Evolutionary conservation across 2,329 filamentous ascomycete genomes (phyloP).

Genomic region (Fusarium piperis): DNA sequence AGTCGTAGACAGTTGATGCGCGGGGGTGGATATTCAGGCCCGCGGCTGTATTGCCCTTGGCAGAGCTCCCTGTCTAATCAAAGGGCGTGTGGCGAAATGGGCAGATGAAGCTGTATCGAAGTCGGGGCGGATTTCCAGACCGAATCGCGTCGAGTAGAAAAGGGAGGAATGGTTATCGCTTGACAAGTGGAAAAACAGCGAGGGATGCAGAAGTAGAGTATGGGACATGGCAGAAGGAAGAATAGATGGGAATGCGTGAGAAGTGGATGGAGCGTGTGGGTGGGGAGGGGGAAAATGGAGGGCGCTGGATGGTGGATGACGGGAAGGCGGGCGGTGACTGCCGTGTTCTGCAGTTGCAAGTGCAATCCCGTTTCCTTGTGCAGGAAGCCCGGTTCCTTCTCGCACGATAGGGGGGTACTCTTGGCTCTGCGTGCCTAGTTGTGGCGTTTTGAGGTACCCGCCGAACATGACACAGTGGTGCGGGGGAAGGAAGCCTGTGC

Average conservation of each 20-base stretch:
- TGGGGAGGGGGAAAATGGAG: conserved; percentile 14
- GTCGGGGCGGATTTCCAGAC: background rate
- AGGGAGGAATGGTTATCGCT: conserved; percentile 9
- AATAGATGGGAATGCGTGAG: conserved; percentile 36
- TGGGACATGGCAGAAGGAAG: conserved; percentile 29
- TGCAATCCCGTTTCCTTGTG: conserved; percentile 10
- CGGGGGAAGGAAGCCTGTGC: conserved; percentile 8
- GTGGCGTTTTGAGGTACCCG: conserved; percentile 7
- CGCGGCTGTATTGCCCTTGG: conserved; percentile 24
- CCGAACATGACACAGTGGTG: conserved; percentile 8
- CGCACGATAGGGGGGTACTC: conserved; percentile 5
- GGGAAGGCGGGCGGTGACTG: conserved; percentile 11
- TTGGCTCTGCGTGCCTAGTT: background rate
- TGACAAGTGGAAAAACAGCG: conserved; percentile 10
- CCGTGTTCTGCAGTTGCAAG: conserved; percentile 19
- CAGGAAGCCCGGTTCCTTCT: background rate
- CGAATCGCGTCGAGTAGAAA: conserved; percentile 11
- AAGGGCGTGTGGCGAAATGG: background rate
- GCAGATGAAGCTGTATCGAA: background rate
- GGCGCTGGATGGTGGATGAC: conserved; percentile 11
- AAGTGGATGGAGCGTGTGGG: conserved; percentile 32
- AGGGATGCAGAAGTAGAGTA: conserved; percentile 34
- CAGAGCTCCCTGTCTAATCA: conserved; percentile 5
- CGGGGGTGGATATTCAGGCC: conserved; percentile 36
- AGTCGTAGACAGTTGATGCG: conserved; percentile 32